A percentile compares a stretch with the other conserved stretches of the same genome.
Conservation (phyloP, 257 asterid genomes). For the Solanum ossicruentum region DNA sequence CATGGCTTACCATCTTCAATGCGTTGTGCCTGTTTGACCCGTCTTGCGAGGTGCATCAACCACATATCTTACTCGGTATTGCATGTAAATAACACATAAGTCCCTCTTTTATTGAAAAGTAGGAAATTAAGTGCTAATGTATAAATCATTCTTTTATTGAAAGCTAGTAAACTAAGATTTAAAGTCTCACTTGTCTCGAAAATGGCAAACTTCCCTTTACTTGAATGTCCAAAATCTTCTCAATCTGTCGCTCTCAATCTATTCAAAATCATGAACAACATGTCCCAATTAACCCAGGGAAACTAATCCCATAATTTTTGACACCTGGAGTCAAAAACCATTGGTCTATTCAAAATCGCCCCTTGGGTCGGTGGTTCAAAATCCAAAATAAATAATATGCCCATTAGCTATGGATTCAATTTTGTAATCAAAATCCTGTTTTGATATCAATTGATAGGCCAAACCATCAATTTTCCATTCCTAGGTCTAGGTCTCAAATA, state of each 20-base stretch:
- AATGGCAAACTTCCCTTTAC: neutral
- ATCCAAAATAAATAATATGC: neutral
- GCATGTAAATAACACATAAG: neutral
- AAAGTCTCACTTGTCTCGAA: neutral
- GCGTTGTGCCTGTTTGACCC: neutral
- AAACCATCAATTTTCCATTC: neutral
- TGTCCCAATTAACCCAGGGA: neutral
- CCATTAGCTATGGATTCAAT: neutral
- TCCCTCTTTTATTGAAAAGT: neutral
- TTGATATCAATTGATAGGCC: neutral
- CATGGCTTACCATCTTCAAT: neutral
- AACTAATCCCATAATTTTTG: neutral
- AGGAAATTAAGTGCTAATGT: neutral
- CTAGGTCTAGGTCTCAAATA: neutral
- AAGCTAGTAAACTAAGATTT: neutral
- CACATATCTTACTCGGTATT: neutral
- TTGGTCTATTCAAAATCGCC: neutral
- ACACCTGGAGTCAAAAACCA: neutral
- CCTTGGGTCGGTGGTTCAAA: neutral
- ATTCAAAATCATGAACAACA: neutral
- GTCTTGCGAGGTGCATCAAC: neutral
- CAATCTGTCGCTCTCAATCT: neutral
- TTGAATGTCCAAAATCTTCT: neutral
- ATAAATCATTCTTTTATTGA: neutral
- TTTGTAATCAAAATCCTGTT: neutral